Evolutionary conservation across 176 grass and related monocot genomes (phyloP).

Genomic region (Triticum timopheevii): DNA sequence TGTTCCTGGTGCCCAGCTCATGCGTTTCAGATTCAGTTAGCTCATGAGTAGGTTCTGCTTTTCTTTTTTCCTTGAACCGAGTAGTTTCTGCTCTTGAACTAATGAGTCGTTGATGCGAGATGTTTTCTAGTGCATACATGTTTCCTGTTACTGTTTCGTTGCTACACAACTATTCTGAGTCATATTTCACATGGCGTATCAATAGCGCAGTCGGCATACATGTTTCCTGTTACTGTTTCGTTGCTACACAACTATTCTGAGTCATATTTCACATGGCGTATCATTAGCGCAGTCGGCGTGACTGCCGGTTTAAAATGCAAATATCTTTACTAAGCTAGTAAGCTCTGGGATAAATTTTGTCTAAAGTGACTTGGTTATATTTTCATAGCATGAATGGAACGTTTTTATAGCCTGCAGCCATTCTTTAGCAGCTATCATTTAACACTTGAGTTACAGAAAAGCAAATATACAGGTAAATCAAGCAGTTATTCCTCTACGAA

Average conservation of each 20-base stretch:
- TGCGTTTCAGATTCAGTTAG: background rate
- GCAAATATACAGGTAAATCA: background rate
- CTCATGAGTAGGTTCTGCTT: background rate
- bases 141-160: background rate
- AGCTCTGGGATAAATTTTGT: background rate
- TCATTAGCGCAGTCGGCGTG: background rate
- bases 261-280: slow-evolving; percentile 5
- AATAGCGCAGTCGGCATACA: background rate
- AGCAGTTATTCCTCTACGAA: slow-evolving; percentile 30
- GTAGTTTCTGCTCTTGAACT: slow-evolving; percentile 6
- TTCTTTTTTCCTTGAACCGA: background rate
- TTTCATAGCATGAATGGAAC: background rate
- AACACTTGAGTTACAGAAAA: slow-evolving; percentile 4
- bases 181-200: slow-evolving; percentile 5
- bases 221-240: slow-evolving; percentile 1
- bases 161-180: background rate
- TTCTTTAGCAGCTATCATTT: background rate
- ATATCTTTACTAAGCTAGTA: background rate
- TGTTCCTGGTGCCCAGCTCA: background rate
- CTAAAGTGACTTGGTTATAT: background rate
- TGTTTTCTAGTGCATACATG: background rate
- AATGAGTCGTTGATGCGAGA: background rate
- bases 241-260: background rate
- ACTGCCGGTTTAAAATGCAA: background rate
- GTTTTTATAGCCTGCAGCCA: background rate